Evolutionary conservation across 495 filamentous ascomycete genomes (phyloP), one percentile per base, ranked within the genome.

Genomic region (Aspergillus carlsbadensis): DNA sequence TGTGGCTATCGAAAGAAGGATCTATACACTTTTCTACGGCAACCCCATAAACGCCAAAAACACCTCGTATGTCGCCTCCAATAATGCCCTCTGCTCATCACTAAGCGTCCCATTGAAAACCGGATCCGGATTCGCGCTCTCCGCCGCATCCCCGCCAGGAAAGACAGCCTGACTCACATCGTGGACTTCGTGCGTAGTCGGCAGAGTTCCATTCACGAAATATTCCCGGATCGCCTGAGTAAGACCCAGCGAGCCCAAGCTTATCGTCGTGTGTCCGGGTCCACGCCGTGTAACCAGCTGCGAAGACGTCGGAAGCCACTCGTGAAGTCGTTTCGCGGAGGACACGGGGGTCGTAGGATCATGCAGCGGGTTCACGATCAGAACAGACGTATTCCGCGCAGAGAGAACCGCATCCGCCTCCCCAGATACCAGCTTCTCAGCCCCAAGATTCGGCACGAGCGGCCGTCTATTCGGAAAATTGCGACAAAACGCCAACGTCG

Each of bases 211-310:
- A 10, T 46, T 31, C 13, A 55, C 24, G 20, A 46, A 18, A 18
- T 55, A 55, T 8, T 29, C 52, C 29, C 33, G 29, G 17, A 55
- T 39, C 1, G 41, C 35, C 31, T 47, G 6, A 0, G 39, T 41
- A 1, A 55, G 42, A 5, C 52, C 52, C 21, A 55, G 10, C 3
- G 39, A 45, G 1, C 41, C 52, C 13, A 55, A 41, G 20, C 41
- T 47, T 7, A 55, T 46, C 18, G 52, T 55, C n/a, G 52, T 55
- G 29, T 55, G 52, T 3, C 52, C 52, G 1, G 52, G 52, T 4
- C 52, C 52, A n/a, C 31, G 42, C 2, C 52, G 0, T 0, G 33
- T 37, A 6, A 46, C 41, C 10, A 55, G 41, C 42, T 55, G 52
- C 31, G 52, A 55, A 0, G 52, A 36, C 2, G 41, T 55, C 2